phyloP scores from a whole-genome alignment of 2,329 filamentous ascomycete species.

The Arthrobotrys musiformis region DNA sequence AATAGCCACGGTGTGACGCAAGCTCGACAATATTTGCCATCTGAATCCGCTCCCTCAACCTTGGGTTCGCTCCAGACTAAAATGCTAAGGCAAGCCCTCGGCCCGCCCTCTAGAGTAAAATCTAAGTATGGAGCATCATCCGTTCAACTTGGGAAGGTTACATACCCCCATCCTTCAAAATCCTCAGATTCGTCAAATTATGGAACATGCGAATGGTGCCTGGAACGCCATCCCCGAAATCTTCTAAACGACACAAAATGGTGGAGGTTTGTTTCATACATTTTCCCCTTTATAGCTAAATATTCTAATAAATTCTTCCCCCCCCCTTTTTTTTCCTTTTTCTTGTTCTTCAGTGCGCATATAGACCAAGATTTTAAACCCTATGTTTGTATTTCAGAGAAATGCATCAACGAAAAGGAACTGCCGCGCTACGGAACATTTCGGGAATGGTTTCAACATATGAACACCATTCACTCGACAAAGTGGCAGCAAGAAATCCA shows the following conservation, averaged over 20 bases:
- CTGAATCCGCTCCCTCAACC: not conserved
- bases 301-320: too few species aligned
- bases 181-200: not conserved
- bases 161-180: not conserved
- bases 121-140: not conserved
- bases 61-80: not conserved
- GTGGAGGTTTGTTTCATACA: not conserved
- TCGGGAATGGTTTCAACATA: slow-evolving; percentile 8
- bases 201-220: not conserved
- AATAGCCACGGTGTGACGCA: too few species aligned
- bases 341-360: not conserved
- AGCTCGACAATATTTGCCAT: not conserved
- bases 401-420: not conserved
- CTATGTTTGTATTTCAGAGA: slow-evolving; percentile 12
- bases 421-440: not conserved
- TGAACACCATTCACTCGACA: not conserved
- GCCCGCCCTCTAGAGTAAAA: not conserved
- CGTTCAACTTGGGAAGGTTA: not conserved
- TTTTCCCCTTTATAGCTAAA: too few species aligned
- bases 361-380: slow-evolving; percentile 14
- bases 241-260: not conserved
- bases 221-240: not conserved
- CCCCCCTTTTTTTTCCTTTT: too few species aligned
- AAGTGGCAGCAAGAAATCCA: slow-evolving; percentile 21
- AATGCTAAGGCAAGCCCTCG: not conserved